Evolutionary conservation across 495 filamentous ascomycete genomes (phyloP).

Genomic region (Pseudoneurospora amorphoporcata): DNA sequence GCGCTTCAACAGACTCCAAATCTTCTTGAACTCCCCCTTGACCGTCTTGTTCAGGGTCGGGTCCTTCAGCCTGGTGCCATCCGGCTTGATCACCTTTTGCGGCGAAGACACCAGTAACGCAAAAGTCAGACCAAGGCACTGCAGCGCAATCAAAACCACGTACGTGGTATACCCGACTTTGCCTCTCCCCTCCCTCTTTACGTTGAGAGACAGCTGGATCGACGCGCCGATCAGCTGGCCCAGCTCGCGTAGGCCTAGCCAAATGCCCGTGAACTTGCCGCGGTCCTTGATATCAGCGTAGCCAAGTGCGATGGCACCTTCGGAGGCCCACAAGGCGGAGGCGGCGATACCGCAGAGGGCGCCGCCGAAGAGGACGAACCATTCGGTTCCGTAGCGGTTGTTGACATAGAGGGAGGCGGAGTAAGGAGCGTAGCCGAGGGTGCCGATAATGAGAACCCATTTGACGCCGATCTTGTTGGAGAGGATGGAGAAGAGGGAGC

Average conservation of each 20-base stretch:
- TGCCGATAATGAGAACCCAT: conserved; percentile 43
- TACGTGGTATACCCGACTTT: conserved; percentile 47
- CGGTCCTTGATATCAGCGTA: conserved; percentile 45
- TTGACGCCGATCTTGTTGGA: conserved; percentile 45
- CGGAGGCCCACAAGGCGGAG: conserved; percentile 46
- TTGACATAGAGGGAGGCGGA: conserved; percentile 48
- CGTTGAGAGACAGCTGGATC: conserved; percentile 47
- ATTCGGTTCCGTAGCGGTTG: conserved; percentile 45
- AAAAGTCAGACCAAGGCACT: conserved; percentile 42
- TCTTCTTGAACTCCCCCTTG: conserved; percentile 33
- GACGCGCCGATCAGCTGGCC: conserved; percentile 46
- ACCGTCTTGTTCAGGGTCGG: conserved; percentile 34
- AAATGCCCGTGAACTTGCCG: conserved; percentile 47
- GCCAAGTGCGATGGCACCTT: conserved; percentile 47
- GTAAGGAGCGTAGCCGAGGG: conserved; percentile 47
- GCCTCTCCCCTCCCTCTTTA: conserved; percentile 32
- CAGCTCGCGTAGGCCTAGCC: conserved; percentile 47
- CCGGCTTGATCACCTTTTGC: conserved; percentile 41
- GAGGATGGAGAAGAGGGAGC: conserved; percentile 40
- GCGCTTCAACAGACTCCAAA: conserved; percentile 35
- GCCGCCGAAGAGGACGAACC: conserved; percentile 47
- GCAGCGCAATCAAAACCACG: conserved; percentile 43
- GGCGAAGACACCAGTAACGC: conserved; percentile 42
- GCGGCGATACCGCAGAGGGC: conserved; percentile 46
- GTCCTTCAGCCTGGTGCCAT: conserved; percentile 33